Percentiles rank a stretch among this genome's conserved stretches.
Evolutionary conservation across 306 rosid species (phyloP).

Genomic region (Lathyrus sativus): DNA sequence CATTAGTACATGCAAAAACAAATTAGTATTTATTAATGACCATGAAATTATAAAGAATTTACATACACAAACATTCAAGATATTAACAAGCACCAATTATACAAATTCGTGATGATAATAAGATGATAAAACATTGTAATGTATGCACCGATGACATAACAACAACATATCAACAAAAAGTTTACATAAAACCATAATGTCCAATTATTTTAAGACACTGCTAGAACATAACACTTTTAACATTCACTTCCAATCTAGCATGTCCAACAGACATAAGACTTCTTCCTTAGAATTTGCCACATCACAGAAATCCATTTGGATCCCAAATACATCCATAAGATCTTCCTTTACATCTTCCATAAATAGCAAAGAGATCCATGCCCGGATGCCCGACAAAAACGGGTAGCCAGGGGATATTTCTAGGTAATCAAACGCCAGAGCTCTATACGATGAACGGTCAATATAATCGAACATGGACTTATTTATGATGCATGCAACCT

Average conservation of each 20-base stretch:
- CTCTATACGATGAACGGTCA: conserved; percentile 71
- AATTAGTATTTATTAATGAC: conserved; percentile 8
- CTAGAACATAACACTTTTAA: conserved; percentile 29
- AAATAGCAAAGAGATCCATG: conserved; percentile 93
- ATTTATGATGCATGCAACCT: conserved; percentile 70
- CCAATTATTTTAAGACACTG: conserved; percentile 2
- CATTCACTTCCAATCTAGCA: conserved; percentile 93
- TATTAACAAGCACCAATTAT: conserved; percentile 21
- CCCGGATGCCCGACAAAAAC: conserved; percentile 73
- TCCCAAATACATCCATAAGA: conserved; percentile 76
- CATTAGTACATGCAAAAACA: background rate
- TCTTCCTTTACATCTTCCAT: conserved; percentile 70
- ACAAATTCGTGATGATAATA: conserved; percentile 19
- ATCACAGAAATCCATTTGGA: conserved; percentile 93
- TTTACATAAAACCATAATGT: conserved; percentile 27
- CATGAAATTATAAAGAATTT: conserved; percentile 29
- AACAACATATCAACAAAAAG: conserved; percentile 14
- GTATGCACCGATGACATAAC: background rate
- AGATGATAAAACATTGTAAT: conserved; percentile 9
- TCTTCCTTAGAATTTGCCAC: conserved; percentile 88
- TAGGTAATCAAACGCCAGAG: conserved; percentile 85
- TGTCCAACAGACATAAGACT: conserved; percentile 85
- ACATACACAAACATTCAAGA: conserved; percentile 22
- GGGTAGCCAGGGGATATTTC: conserved; percentile 80
- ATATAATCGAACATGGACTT: conserved; percentile 77